Conservation (phyloP, 805 yeast species). For the Myxozyma neglecta region DNA sequence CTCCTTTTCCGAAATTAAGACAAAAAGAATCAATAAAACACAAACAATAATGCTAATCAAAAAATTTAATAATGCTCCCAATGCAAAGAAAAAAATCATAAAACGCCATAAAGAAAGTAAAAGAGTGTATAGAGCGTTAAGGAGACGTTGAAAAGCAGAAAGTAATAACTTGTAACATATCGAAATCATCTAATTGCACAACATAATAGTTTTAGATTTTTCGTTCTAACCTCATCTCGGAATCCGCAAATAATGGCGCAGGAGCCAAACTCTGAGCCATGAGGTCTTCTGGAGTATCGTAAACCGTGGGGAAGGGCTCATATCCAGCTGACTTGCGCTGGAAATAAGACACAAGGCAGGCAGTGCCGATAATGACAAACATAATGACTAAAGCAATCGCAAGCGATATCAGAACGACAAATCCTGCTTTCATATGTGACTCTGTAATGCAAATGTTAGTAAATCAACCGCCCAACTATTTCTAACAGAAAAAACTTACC, state of each 20-base stretch:
- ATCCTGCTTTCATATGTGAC: conserved; percentile 51
- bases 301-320: conserved; percentile 14
- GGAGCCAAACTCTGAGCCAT: conserved; percentile 16
- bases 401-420: conserved; percentile 65
- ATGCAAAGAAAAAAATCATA: background rate
- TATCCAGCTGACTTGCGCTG: conserved; percentile 46
- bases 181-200: background rate
- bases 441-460: conserved; percentile 8
- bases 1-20: background rate
- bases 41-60: background rate
- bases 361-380: conserved; percentile 45
- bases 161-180: background rate
- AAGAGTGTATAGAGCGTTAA: background rate
- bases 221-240: background rate
- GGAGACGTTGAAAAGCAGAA: background rate
- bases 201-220: background rate
- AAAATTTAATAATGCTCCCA: background rate
- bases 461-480: background rate
- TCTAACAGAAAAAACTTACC: background rate
- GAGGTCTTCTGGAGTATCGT: conserved; percentile 9
- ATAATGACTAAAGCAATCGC: conserved; percentile 64
- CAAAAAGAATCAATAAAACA: background rate
- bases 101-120: background rate
- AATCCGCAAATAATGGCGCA: conserved; percentile 8
- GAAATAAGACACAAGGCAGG: conserved; percentile 45